A percentile compares a stretch with the other conserved stretches of the same genome.
These are phyloP conservation scores for Candida jianshihensis DNA, from an alignment of 805 yeast species.

Conservation along the genomic window DNA sequence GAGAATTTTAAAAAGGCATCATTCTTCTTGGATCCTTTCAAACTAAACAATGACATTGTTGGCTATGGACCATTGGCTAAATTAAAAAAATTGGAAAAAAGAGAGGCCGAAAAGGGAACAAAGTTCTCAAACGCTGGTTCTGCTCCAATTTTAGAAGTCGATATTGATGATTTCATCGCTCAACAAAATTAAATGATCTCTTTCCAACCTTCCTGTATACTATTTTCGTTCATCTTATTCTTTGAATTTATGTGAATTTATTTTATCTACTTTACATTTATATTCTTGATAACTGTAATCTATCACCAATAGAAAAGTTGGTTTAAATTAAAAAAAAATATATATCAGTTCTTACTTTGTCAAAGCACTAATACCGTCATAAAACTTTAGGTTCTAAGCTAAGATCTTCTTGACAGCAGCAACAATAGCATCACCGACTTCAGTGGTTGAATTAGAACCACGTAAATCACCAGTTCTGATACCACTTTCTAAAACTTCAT, in stretches of 20 bases:
- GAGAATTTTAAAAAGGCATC: conserved; percentile 55
- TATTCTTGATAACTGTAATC: neutral
- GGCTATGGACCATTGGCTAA: conserved; percentile 73
- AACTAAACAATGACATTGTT: conserved; percentile 57
- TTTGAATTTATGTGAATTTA: neutral
- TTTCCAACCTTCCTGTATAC: neutral
- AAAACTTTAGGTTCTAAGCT: conserved; percentile 10
- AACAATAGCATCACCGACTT: conserved; percentile 93
- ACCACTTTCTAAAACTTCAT: conserved; percentile 71
- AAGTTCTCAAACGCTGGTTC: conserved; percentile 53
- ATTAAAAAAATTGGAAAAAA: conserved; percentile 54
- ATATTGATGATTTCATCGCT: conserved; percentile 61
- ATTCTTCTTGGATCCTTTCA: conserved; percentile 64
- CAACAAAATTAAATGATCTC: conserved; percentile 45
- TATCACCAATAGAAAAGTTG: neutral
- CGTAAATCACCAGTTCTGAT: conserved; percentile 89
- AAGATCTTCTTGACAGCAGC: conserved; percentile 57
- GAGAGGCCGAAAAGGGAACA: conserved; percentile 37
- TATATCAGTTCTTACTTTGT: neutral
- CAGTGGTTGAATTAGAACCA: conserved; percentile 75
- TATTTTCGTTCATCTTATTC: neutral
- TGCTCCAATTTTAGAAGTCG: conserved; percentile 63
- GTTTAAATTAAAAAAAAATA: neutral
- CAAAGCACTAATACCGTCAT: neutral
- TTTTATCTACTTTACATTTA: neutral